Percentiles rank a stretch among this genome's conserved stretches.
Conservation (phyloP, 306 rosid species). For the Potentilla sterilis region DNA sequence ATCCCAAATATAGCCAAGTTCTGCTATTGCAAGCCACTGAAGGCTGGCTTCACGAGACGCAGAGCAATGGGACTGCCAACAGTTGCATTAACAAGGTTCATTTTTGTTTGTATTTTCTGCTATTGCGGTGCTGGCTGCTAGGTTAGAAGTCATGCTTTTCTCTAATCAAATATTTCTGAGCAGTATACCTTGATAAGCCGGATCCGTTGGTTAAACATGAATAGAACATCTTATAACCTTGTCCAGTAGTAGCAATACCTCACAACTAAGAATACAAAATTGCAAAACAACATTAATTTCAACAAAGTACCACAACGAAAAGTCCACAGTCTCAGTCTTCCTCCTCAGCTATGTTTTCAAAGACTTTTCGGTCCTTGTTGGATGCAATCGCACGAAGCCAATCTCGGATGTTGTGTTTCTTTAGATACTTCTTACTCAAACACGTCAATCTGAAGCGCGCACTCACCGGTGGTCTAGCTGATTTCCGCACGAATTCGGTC, state of each 20-base stretch:
- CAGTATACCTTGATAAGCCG: background rate
- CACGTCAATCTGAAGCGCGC: slow-evolving; percentile 57
- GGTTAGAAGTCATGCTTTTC: too few species aligned
- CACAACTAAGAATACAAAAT: slow-evolving; percentile 20
- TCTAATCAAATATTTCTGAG: too few species aligned
- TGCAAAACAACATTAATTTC: slow-evolving; percentile 18
- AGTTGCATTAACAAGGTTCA: too few species aligned
- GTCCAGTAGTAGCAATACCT: slow-evolving; percentile 9
- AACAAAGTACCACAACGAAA: slow-evolving; percentile 6
- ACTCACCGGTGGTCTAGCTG: too few species aligned
- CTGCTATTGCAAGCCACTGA: too few species aligned
- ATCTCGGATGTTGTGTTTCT: slow-evolving; percentile 61
- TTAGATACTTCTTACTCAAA: slow-evolving; percentile 52
- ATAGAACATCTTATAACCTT: slow-evolving; percentile 10
- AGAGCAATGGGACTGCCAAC: too few species aligned
- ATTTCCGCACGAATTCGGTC: too few species aligned
- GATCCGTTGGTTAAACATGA: background rate
- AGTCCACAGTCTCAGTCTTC: background rate
- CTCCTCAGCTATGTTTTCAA: slow-evolving; percentile 58
- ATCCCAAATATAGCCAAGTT: too few species aligned
- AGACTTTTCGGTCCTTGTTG: slow-evolving; percentile 56
- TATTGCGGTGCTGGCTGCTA: too few species aligned
- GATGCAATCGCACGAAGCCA: slow-evolving; percentile 65
- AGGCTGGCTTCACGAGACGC: too few species aligned
- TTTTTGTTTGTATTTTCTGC: too few species aligned